Evolutionary conservation across 345 rosid genomes (phyloP).

Genomic region (Arabis alpina): DNA sequence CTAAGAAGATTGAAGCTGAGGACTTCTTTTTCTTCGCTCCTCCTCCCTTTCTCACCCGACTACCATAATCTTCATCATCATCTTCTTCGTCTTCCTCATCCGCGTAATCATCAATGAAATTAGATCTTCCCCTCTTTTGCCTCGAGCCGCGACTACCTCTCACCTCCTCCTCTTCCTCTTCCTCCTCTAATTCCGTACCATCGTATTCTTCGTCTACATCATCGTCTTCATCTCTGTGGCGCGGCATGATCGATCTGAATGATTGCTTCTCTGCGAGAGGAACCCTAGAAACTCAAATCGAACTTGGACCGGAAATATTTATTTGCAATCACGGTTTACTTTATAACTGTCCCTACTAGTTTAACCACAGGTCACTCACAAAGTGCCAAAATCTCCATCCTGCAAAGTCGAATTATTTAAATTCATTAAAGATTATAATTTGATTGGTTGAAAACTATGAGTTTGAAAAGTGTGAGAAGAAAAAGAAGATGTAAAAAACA

Average conservation of each 20-base stretch:
- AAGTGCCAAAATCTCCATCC: too few relatives aligned
- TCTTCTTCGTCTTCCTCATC: slow-evolving; percentile 78
- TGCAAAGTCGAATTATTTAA: too few relatives aligned
- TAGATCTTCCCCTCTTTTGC: slow-evolving; percentile 79
- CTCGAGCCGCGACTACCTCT: slow-evolving; percentile 43
- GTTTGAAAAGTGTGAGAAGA: too few relatives aligned
- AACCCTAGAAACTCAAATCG: slow-evolving; percentile 35
- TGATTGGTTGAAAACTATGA: too few relatives aligned
- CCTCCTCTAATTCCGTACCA: slow-evolving; percentile 48
- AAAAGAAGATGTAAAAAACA: too few relatives aligned
- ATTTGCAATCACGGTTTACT: slow-evolving; percentile 5
- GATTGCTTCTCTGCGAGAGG: slow-evolving; percentile 13
- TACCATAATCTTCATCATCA: slow-evolving; percentile 66
- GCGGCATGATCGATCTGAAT: slow-evolving; percentile 48
- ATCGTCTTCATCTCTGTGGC: slow-evolving; percentile 56
- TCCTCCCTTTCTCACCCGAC: slow-evolving; percentile 47
- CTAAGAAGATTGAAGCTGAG: slow-evolving; percentile 55
- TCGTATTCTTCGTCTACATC: slow-evolving; percentile 59
- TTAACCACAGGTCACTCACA: too few relatives aligned
- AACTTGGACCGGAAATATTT: neutral
- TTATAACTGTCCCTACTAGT: neutral
- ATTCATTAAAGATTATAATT: too few relatives aligned
- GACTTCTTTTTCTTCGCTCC: slow-evolving; percentile 50
- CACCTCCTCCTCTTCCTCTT: slow-evolving; percentile 57
- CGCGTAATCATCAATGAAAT: slow-evolving; percentile 79